Evolutionary conservation across 371 early-diverging fungal genomes (phyloP).

Genomic region (Actinomortierella ambigua): DNA sequence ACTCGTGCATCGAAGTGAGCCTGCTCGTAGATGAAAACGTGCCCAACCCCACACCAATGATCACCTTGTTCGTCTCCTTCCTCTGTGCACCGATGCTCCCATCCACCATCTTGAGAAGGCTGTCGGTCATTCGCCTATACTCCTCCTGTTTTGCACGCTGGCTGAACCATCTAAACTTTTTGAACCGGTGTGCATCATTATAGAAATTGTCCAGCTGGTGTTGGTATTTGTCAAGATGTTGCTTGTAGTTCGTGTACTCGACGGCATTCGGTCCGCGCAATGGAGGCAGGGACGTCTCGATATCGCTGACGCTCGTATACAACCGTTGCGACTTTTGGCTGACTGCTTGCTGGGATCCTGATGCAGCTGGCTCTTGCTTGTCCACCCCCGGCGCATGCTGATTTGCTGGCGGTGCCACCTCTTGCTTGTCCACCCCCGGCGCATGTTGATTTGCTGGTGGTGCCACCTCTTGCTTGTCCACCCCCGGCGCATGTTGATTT

Average conservation of each 20-base stretch:
- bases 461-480: too few species aligned
- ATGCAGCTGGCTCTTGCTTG: too few species aligned
- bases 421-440: too few species aligned
- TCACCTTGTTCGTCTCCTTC: conserved; percentile 1
- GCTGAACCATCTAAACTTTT: conserved; percentile 14
- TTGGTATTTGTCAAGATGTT: background rate
- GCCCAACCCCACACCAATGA: conserved; percentile 9
- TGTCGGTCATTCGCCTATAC: conserved; percentile 10
- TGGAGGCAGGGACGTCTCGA: conserved; percentile 6
- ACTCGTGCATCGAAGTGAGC: conserved; percentile 11
- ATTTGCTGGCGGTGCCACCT: too few species aligned
- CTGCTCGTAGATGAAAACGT: conserved; percentile 12
- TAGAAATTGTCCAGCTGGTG: conserved; percentile 1
- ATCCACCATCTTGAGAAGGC: conserved; percentile 9
- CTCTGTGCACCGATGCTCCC: conserved; percentile 5
- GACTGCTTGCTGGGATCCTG: too few species aligned
- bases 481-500: too few species aligned
- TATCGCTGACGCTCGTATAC: too few species aligned
- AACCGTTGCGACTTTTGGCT: too few species aligned
- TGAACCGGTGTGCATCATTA: background rate
- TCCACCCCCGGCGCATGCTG: too few species aligned
- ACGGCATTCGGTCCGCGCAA: conserved; percentile 8
- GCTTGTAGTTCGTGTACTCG: too few species aligned
- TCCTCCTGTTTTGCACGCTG: conserved; percentile 4
- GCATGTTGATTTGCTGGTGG: too few species aligned